Conservation (phyloP, 2,329 filamentous ascomycete genomes). For the Ophiostoma quercus region DNA sequence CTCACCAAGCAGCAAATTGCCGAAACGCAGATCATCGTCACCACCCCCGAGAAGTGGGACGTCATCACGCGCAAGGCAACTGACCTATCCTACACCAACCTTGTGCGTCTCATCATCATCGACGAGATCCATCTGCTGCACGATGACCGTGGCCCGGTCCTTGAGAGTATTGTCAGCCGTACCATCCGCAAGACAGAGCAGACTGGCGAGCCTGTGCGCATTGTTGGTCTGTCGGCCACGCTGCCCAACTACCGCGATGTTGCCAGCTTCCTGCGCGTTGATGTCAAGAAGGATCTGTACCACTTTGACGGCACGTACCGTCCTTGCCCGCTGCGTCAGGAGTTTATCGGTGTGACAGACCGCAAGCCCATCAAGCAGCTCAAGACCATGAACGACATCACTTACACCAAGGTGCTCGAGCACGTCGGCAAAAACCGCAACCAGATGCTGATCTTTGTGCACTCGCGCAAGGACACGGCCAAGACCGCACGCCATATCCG, state of each 20-base stretch:
- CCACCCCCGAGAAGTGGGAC: conserved; percentile 98
- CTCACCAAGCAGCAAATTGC: conserved; percentile 98
- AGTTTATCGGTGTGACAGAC: conserved; percentile 95
- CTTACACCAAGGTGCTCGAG: conserved; percentile 94
- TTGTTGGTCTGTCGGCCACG: conserved; percentile 89
- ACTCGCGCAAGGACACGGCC: conserved; percentile 95
- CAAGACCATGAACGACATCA: conserved; percentile 99
- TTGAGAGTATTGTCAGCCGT: conserved; percentile 93
- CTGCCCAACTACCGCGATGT: conserved; percentile 96
- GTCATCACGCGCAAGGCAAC: conserved; percentile 97
- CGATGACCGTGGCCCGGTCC: conserved; percentile 91
- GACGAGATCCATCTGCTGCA: conserved; percentile 97
- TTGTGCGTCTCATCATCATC: conserved; percentile 94
- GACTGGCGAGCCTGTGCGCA: conserved; percentile 84
- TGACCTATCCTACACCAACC: conserved; percentile 91
- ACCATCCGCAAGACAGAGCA: conserved; percentile 92
- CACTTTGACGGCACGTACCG: conserved; percentile 94
- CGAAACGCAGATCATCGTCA: conserved; percentile 96
- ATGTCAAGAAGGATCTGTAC: conserved; percentile 79
- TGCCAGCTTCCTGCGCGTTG: conserved; percentile 87
- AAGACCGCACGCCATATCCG: conserved; percentile 95
- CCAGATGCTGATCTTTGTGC: conserved; percentile 98
- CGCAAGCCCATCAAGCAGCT: conserved; percentile 98
- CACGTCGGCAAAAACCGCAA: conserved; percentile 90
- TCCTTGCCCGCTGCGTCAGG: conserved; percentile 89